A percentile compares a stretch with the other conserved stretches of the same genome.
phyloP scores from a whole-genome alignment of 306 rosid species.

The Pyrus bretschneideri region DNA sequence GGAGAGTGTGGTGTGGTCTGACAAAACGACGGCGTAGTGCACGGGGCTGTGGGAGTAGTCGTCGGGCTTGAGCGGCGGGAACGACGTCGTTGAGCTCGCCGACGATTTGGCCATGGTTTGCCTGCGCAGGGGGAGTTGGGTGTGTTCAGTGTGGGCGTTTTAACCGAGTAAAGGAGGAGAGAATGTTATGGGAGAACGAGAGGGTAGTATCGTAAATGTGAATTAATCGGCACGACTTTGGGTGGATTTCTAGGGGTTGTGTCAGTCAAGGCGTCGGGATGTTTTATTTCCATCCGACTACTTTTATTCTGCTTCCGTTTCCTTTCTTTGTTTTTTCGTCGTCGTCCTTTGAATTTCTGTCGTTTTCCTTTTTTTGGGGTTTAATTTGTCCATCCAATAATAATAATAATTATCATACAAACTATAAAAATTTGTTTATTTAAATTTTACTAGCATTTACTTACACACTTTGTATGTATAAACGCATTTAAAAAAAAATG shows the following conservation, averaged over 20 bases:
- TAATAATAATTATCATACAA: neutral
- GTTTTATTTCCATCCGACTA: neutral
- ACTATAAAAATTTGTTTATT: neutral
- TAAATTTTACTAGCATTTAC: too few relatives aligned
- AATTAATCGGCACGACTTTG: conserved; percentile 37
- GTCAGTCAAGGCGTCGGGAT: neutral
- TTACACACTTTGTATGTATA: too few relatives aligned
- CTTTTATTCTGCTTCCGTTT: neutral
- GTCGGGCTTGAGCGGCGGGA: conserved; percentile 41
- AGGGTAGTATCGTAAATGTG: conserved; percentile 17
- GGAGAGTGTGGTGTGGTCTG: conserved; percentile 54
- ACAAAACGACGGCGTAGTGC: conserved; percentile 66
- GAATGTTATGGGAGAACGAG: conserved; percentile 15
- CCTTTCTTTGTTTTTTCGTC: neutral
- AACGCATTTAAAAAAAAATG: too few relatives aligned
- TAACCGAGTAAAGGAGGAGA: neutral
- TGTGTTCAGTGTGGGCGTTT: neutral
- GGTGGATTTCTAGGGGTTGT: neutral
- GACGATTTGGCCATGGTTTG: conserved; percentile 53
- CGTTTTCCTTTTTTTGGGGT: neutral
- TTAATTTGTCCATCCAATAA: neutral
- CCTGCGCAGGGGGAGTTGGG: neutral
- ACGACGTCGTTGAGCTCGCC: conserved; percentile 34
- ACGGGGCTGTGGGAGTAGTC: conserved; percentile 67
- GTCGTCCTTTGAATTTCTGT: neutral